phyloP scores from a whole-genome alignment of 805 yeast genomes.

The Ogataea haglerorum region DNA sequence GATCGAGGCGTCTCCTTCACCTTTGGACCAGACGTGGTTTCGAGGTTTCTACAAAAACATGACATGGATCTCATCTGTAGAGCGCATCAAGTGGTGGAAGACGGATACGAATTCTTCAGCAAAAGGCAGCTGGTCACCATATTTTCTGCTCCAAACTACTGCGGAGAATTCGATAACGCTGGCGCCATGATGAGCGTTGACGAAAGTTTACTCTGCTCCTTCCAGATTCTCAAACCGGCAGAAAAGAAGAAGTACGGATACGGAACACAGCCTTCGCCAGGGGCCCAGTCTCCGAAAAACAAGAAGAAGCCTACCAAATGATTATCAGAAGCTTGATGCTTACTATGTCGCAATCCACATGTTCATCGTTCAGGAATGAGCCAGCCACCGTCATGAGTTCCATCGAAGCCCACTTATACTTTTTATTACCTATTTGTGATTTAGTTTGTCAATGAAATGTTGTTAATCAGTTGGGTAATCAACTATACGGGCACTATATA shows the following conservation, averaged over 20 bases:
- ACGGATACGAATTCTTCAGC: conserved; percentile 95
- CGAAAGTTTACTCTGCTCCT: conserved; percentile 91
- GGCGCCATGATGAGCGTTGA: conserved; percentile 99
- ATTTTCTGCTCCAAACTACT: conserved; percentile 95
- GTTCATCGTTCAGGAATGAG: conserved; percentile 7
- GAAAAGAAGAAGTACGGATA: conserved; percentile 76
- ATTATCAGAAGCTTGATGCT: conserved; percentile 9
- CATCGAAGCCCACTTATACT: conserved; percentile 1
- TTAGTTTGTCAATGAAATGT: conserved; percentile 12
- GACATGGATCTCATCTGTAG: conserved; percentile 98
- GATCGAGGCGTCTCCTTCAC: conserved; percentile 99
- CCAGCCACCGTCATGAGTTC: conserved; percentile 3
- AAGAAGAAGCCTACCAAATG: conserved; percentile 30
- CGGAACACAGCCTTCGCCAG: conserved; percentile 23
- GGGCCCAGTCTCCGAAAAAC: conserved; percentile 26
- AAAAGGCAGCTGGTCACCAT: conserved; percentile 94
- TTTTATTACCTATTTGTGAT: conserved; percentile 11
- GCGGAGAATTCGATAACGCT: conserved; percentile 98
- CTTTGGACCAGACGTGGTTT: conserved; percentile 99
- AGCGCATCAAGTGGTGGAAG: conserved; percentile 99
- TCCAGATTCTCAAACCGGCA: conserved; percentile 96
- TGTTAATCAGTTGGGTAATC: conserved; percentile 4
- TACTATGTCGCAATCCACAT: conserved; percentile 7
- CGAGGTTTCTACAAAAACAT: conserved; percentile 92
- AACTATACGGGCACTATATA: conserved; percentile 6